phyloP scores from a whole-genome alignment of 345 rosid genomes.

The Corchorus olitorius region DNA sequence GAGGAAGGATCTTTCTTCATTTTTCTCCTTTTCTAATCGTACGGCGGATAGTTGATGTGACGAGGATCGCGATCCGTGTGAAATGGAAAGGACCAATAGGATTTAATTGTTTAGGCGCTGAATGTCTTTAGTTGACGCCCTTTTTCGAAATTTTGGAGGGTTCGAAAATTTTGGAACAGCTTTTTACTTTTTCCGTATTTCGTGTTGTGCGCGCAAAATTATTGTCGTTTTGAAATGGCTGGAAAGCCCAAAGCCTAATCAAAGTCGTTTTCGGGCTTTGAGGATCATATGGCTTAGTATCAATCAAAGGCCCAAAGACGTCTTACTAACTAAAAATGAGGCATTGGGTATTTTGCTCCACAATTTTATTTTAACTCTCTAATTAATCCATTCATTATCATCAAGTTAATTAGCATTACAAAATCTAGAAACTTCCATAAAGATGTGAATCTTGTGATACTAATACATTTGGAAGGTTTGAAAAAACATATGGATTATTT shows the following conservation, averaged over 20 bases:
- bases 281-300: too few species aligned
- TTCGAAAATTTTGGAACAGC: neutral
- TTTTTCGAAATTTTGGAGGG: neutral
- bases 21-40: neutral
- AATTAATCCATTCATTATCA: too few species aligned
- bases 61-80: conserved; percentile 35
- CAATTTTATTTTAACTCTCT: too few species aligned
- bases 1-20: neutral
- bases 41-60: conserved; percentile 12
- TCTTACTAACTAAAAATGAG: too few species aligned
- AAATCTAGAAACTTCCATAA: too few species aligned
- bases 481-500: too few species aligned
- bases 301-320: too few species aligned
- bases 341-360: too few species aligned
- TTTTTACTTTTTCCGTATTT: neutral
- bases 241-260: neutral
- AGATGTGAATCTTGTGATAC: too few species aligned
- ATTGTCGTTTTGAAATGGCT: neutral
- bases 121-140: neutral
- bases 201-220: neutral
- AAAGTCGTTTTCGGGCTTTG: too few species aligned
- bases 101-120: conserved; percentile 14
- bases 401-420: too few species aligned
- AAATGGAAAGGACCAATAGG: neutral
- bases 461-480: too few species aligned